A percentile compares a stretch with the other conserved stretches of the same genome.
Conservation (phyloP, 2,329 filamentous ascomycete species). For the Botrytis hyacinthi region DNA sequence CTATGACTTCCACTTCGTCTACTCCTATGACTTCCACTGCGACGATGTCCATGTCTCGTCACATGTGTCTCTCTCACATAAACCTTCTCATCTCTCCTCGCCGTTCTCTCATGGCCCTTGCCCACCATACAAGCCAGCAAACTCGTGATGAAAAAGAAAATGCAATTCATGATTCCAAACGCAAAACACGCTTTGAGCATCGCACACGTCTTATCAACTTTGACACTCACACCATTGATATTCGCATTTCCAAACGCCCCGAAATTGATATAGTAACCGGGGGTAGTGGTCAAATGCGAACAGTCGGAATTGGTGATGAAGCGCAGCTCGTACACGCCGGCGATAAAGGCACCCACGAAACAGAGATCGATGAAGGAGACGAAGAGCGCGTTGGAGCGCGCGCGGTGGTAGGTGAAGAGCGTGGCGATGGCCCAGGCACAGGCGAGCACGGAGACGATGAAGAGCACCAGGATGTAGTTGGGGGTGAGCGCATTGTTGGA, state of each 20-base stretch:
- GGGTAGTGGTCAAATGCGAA: conserved; percentile 50
- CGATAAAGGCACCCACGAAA: conserved; percentile 64
- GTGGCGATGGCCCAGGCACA: conserved; percentile 64
- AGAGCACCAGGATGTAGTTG: conserved; percentile 61
- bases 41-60: conserved; percentile 33
- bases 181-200: conserved; percentile 93
- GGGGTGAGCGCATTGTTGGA: conserved; percentile 57
- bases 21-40: conserved; percentile 37
- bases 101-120: conserved; percentile 5
- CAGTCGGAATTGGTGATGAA: conserved; percentile 66
- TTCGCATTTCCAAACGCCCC: conserved; percentile 60
- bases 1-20: conserved; percentile 32
- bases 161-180: conserved; percentile 81
- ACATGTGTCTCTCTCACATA: conserved; percentile 37
- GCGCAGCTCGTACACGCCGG: conserved; percentile 58
- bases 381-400: conserved; percentile 58
- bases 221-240: conserved; percentile 51
- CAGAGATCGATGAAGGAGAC: conserved; percentile 58
- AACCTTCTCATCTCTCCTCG: conserved; percentile 24
- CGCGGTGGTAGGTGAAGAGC: conserved; percentile 65
- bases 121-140: conserved; percentile 58
- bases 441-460: conserved; percentile 64
- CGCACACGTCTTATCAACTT: conserved; percentile 73
- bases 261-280: conserved; percentile 56
- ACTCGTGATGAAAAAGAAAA: conserved; percentile 77